Evolutionary conservation across 345 rosid species (phyloP), one percentile per base, ranked within the genome.

Genomic region (Bruguiera gymnorhiza): DNA sequence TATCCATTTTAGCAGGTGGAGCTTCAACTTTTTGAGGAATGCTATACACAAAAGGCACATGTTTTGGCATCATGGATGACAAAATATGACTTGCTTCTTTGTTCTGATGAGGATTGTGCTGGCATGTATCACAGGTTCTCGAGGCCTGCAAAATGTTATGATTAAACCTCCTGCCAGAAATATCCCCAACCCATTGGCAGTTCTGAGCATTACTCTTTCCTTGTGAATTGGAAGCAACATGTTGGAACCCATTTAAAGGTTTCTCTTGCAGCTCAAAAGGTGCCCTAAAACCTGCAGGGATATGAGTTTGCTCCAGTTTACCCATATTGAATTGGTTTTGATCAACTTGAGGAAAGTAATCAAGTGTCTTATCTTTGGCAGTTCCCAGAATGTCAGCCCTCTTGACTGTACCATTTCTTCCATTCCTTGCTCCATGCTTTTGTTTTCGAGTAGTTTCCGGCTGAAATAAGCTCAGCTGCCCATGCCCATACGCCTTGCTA

Each of bases 61-160:
- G 80, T 79, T 76, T 89, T 70, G 90, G 77, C 39, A 81, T 65
- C 77, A 73, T 32, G 71, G 93, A 69, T 62, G 90, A 54, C 83
- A 89, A 85, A 23, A 72, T 75, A 68, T 59, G 83, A 75, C 78
- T 63, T 60, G 82, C 74, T 75, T 85, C 94, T 75, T 81, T 80
- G 71, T 76, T 76, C 62, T 80, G 85, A 46, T 63, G 84, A 21
- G 85, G 80, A 64, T 68, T 77, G 70, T 76, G 77, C 67, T 82
- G 85, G 84, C 88, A 83, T 4, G 86, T 66, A 60, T 74, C 76
- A 66, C 83, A 84, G 60, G 75, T 59, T 63, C 81, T 79, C 24
- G 84, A 58, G 60, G 69, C 55, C 75, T 73, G 80, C 56, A 73
- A 56, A 65, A 75, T 75, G 43, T 77, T 53, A 15, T 78, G 75